These are phyloP conservation scores for Trametes elegans DNA, from an alignment of 768 basidiomycete genomes.

Conservation along the genomic window DNA sequence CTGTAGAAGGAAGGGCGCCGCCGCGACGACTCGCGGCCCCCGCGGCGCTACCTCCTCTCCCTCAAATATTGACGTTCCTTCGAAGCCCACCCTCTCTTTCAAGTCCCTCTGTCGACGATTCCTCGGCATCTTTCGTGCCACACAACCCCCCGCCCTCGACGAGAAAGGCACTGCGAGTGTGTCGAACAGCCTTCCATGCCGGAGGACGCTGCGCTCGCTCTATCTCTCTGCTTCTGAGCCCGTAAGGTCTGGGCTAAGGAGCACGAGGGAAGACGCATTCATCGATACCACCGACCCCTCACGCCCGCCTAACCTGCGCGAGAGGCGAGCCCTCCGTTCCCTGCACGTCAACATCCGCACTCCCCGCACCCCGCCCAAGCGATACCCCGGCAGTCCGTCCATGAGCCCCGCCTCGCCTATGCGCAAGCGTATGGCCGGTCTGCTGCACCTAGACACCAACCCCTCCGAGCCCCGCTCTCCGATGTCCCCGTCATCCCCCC, in stretches of 20 bases:
- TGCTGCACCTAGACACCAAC: constrained; percentile 15
- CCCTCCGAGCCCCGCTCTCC: not conserved
- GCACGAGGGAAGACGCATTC: not conserved
- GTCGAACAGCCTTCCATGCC: not conserved
- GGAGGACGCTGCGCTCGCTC: constrained; percentile 11
- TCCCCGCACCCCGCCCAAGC: not conserved
- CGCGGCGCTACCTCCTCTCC: not conserved
- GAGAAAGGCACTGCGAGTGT: not conserved
- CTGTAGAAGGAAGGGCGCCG: not conserved
- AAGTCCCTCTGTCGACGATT: not conserved
- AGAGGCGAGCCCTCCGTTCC: constrained; percentile 6
- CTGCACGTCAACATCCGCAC: constrained; percentile 8
- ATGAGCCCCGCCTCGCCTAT: not conserved
- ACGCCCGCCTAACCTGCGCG: constrained; percentile 6
- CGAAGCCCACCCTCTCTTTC: constrained; percentile 8
- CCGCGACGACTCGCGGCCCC: not conserved
- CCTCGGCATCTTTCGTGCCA: not conserved
- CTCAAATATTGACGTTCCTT: constrained; percentile 5
- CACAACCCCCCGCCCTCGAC: not conserved
- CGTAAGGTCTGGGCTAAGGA: not conserved
- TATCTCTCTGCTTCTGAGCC: constrained; percentile 11
- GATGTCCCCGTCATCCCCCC: not conserved
- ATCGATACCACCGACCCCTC: not conserved
- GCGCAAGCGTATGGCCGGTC: constrained; percentile 22
- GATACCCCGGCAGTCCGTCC: constrained; percentile 1